Conservation (phyloP, 2,329 filamentous ascomycete species). For the Fusarium lyarnte region DNA sequence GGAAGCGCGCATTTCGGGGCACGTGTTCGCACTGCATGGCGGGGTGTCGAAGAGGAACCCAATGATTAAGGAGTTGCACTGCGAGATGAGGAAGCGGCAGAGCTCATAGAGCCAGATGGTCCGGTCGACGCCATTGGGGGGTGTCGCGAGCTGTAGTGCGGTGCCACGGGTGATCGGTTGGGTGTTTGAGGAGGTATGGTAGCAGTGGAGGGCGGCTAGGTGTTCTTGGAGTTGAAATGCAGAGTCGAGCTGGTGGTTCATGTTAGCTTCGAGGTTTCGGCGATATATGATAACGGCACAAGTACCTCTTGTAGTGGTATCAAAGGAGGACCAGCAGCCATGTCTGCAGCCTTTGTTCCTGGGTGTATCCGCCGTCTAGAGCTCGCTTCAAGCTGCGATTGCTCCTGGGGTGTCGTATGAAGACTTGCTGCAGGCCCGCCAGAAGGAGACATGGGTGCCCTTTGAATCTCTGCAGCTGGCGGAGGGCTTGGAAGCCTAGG, state of each 20-base stretch:
- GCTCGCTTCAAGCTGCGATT: slow-evolving; percentile 74
- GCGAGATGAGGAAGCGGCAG: slow-evolving; percentile 92
- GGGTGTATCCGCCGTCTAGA: slow-evolving; percentile 87
- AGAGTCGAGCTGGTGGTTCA: slow-evolving; percentile 79
- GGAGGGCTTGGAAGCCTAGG: slow-evolving; percentile 95
- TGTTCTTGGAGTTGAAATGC: slow-evolving; percentile 98
- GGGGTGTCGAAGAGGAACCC: slow-evolving; percentile 92
- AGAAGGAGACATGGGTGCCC: slow-evolving; percentile 80
- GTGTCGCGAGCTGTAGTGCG: slow-evolving; percentile 78
- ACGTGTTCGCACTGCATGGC: slow-evolving; percentile 87
- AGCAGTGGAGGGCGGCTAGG: slow-evolving; percentile 88
- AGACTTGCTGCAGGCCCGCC: slow-evolving; percentile 63
- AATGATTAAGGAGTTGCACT: slow-evolving; percentile 91
- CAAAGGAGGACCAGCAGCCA: slow-evolving; percentile 90
- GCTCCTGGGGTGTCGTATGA: slow-evolving; percentile 70
- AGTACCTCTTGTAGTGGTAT: slow-evolving; percentile 83
- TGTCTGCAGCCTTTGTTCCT: slow-evolving; percentile 90
- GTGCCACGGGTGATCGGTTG: slow-evolving; percentile 79
- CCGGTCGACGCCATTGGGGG: slow-evolving; percentile 83
- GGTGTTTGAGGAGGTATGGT: slow-evolving; percentile 75
- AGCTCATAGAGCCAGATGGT: slow-evolving; percentile 98
- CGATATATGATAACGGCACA: not conserved
- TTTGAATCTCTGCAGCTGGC: slow-evolving; percentile 93
- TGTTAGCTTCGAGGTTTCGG: slow-evolving; percentile 20
- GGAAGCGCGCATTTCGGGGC: slow-evolving; percentile 97